phyloP scores from a whole-genome alignment of 768 basidiomycete species.

The Tulasnella calospora region DNA sequence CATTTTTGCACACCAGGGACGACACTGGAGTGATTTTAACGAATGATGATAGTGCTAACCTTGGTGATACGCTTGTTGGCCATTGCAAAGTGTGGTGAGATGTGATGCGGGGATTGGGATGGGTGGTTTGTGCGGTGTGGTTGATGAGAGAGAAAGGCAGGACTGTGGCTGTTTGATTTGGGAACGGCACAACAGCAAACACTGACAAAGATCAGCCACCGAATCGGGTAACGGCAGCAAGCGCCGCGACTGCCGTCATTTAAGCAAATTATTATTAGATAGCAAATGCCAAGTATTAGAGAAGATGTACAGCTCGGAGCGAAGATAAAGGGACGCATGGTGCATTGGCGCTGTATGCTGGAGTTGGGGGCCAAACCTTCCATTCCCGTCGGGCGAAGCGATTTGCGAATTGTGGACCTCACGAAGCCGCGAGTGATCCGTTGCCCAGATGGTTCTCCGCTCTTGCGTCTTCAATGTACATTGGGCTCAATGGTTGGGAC shows the following conservation, averaged over 20 bases:
- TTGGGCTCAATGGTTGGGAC: neutral
- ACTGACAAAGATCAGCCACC: neutral
- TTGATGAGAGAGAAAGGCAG: slow-evolving; percentile 8
- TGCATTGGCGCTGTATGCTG: no score
- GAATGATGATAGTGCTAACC: slow-evolving; percentile 44
- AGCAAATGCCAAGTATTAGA: neutral
- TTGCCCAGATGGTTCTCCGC: neutral
- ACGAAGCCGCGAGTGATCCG: neutral
- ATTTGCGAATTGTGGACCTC: neutral
- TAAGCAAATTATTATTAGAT: neutral
- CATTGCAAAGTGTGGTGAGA: slow-evolving; percentile 48
- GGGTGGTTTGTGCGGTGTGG: neutral
- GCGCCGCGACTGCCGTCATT: neutral
- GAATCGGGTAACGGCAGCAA: neutral
- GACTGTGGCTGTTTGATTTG: neutral
- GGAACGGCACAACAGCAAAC: neutral
- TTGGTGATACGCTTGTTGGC: slow-evolving; percentile 99
- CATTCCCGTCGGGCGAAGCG: neutral
- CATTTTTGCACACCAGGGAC: neutral
- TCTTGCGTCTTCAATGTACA: neutral
- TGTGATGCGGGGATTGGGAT: neutral
- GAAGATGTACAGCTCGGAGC: neutral
- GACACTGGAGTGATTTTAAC: neutral
- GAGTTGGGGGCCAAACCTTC: neutral
- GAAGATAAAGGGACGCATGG: neutral